Conservation (phyloP, 306 rosid genomes). For the Malus sylvestris region DNA sequence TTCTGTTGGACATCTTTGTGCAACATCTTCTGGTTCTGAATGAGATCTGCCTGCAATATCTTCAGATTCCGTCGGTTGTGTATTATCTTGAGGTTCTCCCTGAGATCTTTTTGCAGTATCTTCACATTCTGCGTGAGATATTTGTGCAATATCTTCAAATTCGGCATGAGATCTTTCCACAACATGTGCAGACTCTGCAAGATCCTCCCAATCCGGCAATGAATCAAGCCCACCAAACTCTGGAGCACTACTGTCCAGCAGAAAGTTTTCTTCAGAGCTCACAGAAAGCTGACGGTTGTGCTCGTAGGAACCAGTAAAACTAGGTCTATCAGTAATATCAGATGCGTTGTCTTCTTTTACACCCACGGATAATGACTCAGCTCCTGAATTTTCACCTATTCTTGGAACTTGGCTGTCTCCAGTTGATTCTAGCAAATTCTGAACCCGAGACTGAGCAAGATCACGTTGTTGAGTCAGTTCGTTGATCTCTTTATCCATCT, state of each 20-base stretch:
- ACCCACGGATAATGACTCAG: slow-evolving; percentile 23
- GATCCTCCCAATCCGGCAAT: slow-evolving; percentile 53
- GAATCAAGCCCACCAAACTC: slow-evolving; percentile 42
- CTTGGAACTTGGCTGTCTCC: slow-evolving; percentile 30
- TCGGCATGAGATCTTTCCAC: slow-evolving; percentile 19
- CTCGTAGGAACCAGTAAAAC: slow-evolving; percentile 17
- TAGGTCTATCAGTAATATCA: slow-evolving; percentile 20
- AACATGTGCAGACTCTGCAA: background rate
- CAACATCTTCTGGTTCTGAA: background rate
- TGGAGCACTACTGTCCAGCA: slow-evolving; percentile 41
- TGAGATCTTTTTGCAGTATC: background rate
- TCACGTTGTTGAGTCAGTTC: slow-evolving; percentile 71
- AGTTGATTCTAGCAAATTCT: slow-evolving; percentile 39
- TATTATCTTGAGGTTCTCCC: background rate
- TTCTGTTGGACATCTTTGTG: background rate
- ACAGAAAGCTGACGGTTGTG: slow-evolving; percentile 24
- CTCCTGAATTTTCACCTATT: slow-evolving; percentile 19
- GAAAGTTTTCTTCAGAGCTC: slow-evolving; percentile 41
- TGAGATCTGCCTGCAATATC: slow-evolving; percentile 19
- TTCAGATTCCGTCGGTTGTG: slow-evolving; percentile 7
- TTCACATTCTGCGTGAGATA: background rate
- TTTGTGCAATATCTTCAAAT: slow-evolving; percentile 27
- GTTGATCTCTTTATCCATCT: slow-evolving; percentile 71
- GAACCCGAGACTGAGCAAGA: slow-evolving; percentile 54
- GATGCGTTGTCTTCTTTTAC: background rate